Conservation (phyloP, 148 eudicot genomes). For the Amaranthus palmeri region DNA sequence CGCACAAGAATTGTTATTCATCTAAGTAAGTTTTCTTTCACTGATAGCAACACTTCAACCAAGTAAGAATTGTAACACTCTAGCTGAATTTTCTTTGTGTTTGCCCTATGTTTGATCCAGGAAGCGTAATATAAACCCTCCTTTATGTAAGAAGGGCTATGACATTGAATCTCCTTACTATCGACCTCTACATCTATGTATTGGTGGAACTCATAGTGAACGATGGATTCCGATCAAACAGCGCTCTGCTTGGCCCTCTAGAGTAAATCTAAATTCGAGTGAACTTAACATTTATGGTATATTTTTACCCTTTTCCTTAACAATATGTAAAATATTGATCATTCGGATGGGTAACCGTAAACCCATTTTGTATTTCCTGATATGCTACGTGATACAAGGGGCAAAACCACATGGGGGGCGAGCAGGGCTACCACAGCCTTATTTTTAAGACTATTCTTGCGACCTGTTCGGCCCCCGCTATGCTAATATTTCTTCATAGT, state of each 20-base stretch:
- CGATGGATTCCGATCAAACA: slow-evolving; percentile 78
- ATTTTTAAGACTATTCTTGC: too few relatives aligned
- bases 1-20: slow-evolving; percentile 48
- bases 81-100: slow-evolving; percentile 2
- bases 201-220: slow-evolving; percentile 71
- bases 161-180: slow-evolving; percentile 80
- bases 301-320: background rate
- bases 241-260: slow-evolving; percentile 63
- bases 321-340: background rate
- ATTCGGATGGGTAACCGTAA: background rate
- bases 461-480: too few relatives aligned
- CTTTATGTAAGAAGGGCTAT: slow-evolving; percentile 55
- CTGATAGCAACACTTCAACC: background rate
- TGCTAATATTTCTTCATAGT: too few relatives aligned
- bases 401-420: too few relatives aligned
- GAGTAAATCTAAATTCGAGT: slow-evolving; percentile 41
- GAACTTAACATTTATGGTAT: slow-evolving; percentile 71
- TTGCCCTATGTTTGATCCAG: slow-evolving; percentile 27
- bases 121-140: slow-evolving; percentile 47
- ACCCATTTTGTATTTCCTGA: too few relatives aligned
- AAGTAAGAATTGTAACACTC: background rate
- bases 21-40: slow-evolving; percentile 39
- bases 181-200: slow-evolving; percentile 62
- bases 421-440: too few relatives aligned
- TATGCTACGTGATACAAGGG: background rate